Evolutionary conservation across 1,284 basidiomycete species (phyloP), one percentile per base, ranked within the genome.

Genomic region (Cutaneotrichosporon dermatis): DNA sequence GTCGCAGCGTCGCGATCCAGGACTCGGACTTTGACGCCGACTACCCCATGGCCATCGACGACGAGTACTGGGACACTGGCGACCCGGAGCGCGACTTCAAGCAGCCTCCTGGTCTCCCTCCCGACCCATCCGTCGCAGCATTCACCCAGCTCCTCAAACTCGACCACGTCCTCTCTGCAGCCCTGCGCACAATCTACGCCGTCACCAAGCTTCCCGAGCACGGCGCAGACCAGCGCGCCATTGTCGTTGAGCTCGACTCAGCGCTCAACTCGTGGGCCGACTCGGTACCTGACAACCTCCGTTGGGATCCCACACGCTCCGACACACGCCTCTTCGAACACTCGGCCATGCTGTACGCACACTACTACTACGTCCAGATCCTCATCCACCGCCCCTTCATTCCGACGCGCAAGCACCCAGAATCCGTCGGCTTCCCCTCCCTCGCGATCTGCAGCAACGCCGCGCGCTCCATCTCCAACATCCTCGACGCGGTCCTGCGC

Each of bases 1-100:
- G 91, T 9, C 80, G 91, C 33, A 88, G 90, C 0, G 87, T 88
- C 70, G 87, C 87, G 3, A 85, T 92, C 48, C 88, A 90, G 60
- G 89, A 92, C 61, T 89, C 91, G 72, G 91, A 92, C 68, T 87
- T 89, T 66, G 89, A 92, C 68, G 77, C 89, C 4, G 86, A 89
- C 42, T 80, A 88, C 51, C 89, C 90, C 1, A 78, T 89, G 7
- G 88, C 90, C 69, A 86, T 93, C 6, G 88, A 92, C 64, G 92
- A 95, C 69, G 88, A 92, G 64, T 90, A 86, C 68, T 92, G 88
- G 89, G 83, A 75, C 33, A 75, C 73, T 4, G 74, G 73, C 7
- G 70, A 79, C 54, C 80, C 82, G 2, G 79, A 83, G 57, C 80
- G 81, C 2, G 79, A 81, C 55, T 79, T 77, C 60, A 67, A 68